phyloP scores from a whole-genome alignment of 768 basidiomycete genomes.

The Lactarius psammicola region DNA sequence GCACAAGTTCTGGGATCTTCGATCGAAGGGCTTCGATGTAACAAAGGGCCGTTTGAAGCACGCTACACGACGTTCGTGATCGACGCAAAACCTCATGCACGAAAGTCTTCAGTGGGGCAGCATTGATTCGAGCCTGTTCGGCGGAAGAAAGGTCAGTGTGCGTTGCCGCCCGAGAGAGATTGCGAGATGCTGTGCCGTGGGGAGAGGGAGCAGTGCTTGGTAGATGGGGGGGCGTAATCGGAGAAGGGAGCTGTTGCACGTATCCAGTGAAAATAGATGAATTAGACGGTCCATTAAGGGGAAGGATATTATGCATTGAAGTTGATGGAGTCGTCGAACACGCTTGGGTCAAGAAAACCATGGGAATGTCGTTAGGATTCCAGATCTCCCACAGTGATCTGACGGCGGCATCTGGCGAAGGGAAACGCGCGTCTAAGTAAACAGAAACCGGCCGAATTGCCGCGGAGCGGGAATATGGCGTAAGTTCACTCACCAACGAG shows the following conservation, averaged over 20 bases:
- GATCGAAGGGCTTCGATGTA: slow-evolving; percentile 82
- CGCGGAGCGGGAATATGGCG: slow-evolving; percentile 15
- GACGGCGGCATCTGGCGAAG: slow-evolving; percentile 67
- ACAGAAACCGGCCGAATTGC: slow-evolving; percentile 6
- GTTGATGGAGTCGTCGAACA: slow-evolving; percentile 27
- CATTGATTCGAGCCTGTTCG: slow-evolving; percentile 34
- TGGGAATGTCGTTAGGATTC: slow-evolving; percentile 72
- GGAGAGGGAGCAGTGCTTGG: slow-evolving; percentile 34
- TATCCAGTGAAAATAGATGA: slow-evolving; percentile 28
- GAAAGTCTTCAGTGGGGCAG: slow-evolving; percentile 68
- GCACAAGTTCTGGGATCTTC: slow-evolving; percentile 63
- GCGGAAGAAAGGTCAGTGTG: slow-evolving; percentile 31
- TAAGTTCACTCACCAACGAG: slow-evolving; percentile 59
- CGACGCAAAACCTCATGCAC: slow-evolving; percentile 88
- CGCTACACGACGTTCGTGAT: slow-evolving; percentile 78
- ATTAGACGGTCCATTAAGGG: slow-evolving; percentile 32
- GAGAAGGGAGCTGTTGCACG: slow-evolving; percentile 50
- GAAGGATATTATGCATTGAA: slow-evolving; percentile 26
- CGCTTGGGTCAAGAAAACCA: slow-evolving; percentile 45
- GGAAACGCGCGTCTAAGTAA: slow-evolving; percentile 15
- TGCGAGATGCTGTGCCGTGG: slow-evolving; percentile 32
- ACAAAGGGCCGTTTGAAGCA: slow-evolving; percentile 84
- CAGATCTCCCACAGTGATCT: slow-evolving; percentile 77
- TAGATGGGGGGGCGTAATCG: slow-evolving; percentile 49
- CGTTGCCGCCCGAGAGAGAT: slow-evolving; percentile 31